phyloP scores from a whole-genome alignment of 345 rosid species.

The Fremontodendron californicum region DNA sequence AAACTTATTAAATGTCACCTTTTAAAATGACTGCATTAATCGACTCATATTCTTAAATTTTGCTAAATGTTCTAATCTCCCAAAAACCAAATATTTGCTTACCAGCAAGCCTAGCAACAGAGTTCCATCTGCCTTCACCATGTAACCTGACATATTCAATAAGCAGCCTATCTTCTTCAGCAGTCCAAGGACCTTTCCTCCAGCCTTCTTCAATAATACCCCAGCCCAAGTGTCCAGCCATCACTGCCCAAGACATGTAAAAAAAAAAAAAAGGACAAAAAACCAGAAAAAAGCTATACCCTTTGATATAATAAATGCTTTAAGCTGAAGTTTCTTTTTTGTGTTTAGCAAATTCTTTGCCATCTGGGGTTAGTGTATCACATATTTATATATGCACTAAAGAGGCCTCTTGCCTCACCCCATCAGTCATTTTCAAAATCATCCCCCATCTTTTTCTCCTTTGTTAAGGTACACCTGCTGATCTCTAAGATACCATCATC shows the following conservation, averaged over 20 bases:
- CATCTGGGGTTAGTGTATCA: slow-evolving; percentile 30
- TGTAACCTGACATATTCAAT: slow-evolving; percentile 65
- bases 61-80: neutral
- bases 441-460: slow-evolving; percentile 25
- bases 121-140: slow-evolving; percentile 94
- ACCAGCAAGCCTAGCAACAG: slow-evolving; percentile 84
- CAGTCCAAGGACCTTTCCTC: slow-evolving; percentile 98
- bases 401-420: neutral
- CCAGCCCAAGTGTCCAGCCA: slow-evolving; percentile 65
- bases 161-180: slow-evolving; percentile 80
- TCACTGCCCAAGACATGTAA: slow-evolving; percentile 61
- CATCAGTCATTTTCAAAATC: slow-evolving; percentile 38
- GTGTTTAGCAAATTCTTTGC: slow-evolving; percentile 41
- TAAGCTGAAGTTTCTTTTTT: neutral
- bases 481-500: slow-evolving; percentile 34
- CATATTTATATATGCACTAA: slow-evolving; percentile 53
- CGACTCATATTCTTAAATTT: neutral
- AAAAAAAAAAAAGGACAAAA: neutral
- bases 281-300: neutral
- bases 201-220: slow-evolving; percentile 62
- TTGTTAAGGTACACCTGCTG: neutral
- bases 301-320: slow-evolving; percentile 4
- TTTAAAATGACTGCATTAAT: neutral
- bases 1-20: neutral
- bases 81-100: neutral